phyloP scores from a whole-genome alignment of 495 filamentous ascomycete genomes.

The Elasticomyces elasticus region DNA sequence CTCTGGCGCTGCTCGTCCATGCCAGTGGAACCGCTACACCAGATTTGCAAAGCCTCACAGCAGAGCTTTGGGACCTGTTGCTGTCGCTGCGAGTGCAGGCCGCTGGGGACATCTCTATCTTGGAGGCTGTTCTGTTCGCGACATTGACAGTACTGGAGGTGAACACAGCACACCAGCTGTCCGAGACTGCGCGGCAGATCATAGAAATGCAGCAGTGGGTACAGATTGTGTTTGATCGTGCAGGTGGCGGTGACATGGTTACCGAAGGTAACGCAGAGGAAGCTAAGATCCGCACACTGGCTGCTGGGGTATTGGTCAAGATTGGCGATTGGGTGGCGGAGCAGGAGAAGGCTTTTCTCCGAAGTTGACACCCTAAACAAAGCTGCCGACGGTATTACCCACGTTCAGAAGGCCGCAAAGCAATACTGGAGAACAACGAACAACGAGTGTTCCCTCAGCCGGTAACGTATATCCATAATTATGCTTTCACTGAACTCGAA shows the following conservation, averaged over 20 bases:
- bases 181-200: conserved; percentile 41
- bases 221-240: conserved; percentile 54
- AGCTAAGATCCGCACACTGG: conserved; percentile 55
- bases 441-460: too few species aligned
- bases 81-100: conserved; percentile 37
- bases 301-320: conserved; percentile 74
- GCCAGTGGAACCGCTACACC: conserved; percentile 54
- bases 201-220: conserved; percentile 61
- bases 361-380: too few species aligned
- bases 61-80: conserved; percentile 59
- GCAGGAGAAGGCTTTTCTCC: conserved; percentile 58
- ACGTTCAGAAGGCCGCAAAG: too few species aligned
- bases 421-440: too few species aligned
- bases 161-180: conserved; percentile 43
- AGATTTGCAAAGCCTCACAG: conserved; percentile 55
- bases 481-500: not conserved
- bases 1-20: conserved; percentile 54
- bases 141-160: conserved; percentile 75
- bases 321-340: conserved; percentile 70
- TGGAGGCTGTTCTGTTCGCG: conserved; percentile 65
- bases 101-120: conserved; percentile 48
- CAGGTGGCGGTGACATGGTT: conserved; percentile 35
- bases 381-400: too few species aligned
- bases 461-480: too few species aligned
- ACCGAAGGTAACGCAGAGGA: conserved; percentile 38